These are phyloP conservation scores for Phanerodontia chrysosporium DNA, from an alignment of 768 basidiomycete genomes.

Conservation along the genomic window DNA sequence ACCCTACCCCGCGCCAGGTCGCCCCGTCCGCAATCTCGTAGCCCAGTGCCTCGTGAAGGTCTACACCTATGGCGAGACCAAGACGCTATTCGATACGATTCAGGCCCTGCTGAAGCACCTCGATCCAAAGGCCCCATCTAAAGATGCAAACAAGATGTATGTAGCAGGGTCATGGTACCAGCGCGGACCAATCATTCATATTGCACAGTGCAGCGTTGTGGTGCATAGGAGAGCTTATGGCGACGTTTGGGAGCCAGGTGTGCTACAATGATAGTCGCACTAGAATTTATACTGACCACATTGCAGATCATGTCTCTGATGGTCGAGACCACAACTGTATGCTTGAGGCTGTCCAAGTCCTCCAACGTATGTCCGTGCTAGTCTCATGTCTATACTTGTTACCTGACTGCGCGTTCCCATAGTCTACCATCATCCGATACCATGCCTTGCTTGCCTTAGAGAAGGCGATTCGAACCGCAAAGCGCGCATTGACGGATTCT, in stretches of 20 bases:
- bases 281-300: too few species aligned
- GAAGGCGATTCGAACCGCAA: slow-evolving; percentile 79
- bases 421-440: slow-evolving; percentile 81
- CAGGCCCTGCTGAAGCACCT: slow-evolving; percentile 71
- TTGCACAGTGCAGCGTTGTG: slow-evolving; percentile 70
- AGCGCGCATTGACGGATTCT: slow-evolving; percentile 78
- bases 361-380: slow-evolving; percentile 53
- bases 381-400: background rate
- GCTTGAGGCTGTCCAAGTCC: slow-evolving; percentile 66
- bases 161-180: slow-evolving; percentile 25
- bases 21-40: slow-evolving; percentile 76
- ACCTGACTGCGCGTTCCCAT: slow-evolving; percentile 3
- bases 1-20: slow-evolving; percentile 79
- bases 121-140: slow-evolving; percentile 65
- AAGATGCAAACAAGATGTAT: slow-evolving; percentile 64
- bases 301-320: slow-evolving; percentile 91
- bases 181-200: background rate
- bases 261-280: slow-evolving; percentile 20
- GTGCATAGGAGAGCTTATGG: slow-evolving; percentile 88
- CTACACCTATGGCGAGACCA: slow-evolving; percentile 78
- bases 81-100: slow-evolving; percentile 82
- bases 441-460: slow-evolving; percentile 73
- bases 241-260: slow-evolving; percentile 77
- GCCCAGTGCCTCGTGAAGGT: slow-evolving; percentile 71
- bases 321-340: slow-evolving; percentile 69